Base-by-base conservation (phyloP, 257 asterid species). In the Misopates orontium region DNA sequence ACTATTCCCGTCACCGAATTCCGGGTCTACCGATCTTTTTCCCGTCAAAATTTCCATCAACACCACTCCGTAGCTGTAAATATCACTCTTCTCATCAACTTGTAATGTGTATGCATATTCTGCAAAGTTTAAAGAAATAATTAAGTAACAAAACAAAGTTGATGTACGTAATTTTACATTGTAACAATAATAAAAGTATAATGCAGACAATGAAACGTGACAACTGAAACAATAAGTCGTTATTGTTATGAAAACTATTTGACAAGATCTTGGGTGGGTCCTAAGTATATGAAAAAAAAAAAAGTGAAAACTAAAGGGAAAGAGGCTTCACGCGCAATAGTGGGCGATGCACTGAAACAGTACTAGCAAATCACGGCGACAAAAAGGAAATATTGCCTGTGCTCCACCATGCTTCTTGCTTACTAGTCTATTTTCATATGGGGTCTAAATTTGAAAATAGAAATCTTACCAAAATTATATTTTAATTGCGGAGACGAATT, bases 61-160 rank as follows among this genome's bases (percentile, higher is more conserved):
- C 68, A 93, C 89, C 10, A 93, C 97, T 0, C 99, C 99, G 1
- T 77, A 93, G 71, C 99, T 93, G 73, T 93, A 93, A 10, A 93
- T 90, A 13, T 93, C 99, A 61, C 99, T 93, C 82, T 90, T 93
- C 80, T 87, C 99, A 9, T 93, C 99, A 0, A 93, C 99, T 73
- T 90, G 97, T 40, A 90, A 73, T 0, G 99, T 87, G 78, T 90
- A 90, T 0, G 97, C 99, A 64, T 93, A 93, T 64, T 93, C 99
- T 93, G 82, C 59, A 73, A 17, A 20, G 47, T 21, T n/a, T 22
- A 55, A 55, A 39, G 56, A 36, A 4, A 24, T 7, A 14, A 15
- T n/a, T 1, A 20, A 45, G 19, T 22, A 9, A 31, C 1, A 25
- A 17, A 17, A 7, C 32, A 7, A 17, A 31, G 42, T 5, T 36